phyloP scores from a whole-genome alignment of 176 grass and related monocot genomes.

The Zizania latifolia region DNA sequence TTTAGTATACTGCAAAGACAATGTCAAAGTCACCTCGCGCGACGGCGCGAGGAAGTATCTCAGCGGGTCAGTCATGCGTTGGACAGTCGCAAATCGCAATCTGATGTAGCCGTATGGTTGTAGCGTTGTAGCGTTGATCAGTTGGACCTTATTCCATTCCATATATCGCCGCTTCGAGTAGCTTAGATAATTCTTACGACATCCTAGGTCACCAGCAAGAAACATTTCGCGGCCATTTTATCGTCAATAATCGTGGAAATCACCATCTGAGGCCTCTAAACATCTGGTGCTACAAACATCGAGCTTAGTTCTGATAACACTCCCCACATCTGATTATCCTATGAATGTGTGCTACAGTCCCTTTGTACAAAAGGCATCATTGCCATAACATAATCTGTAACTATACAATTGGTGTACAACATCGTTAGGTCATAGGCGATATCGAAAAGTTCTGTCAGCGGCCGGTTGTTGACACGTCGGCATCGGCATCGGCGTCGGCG shows the following conservation, averaged over 20 bases:
- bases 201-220: background rate
- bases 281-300: background rate
- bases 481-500: too few species aligned
- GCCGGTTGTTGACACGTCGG: background rate
- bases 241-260: background rate
- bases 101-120: background rate
- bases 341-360: conserved; percentile 34
- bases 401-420: conserved; percentile 53
- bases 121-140: background rate
- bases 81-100: background rate
- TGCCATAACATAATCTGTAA: conserved; percentile 36
- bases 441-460: background rate
- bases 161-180: background rate
- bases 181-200: background rate
- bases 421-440: conserved; percentile 5
- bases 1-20: too few species aligned
- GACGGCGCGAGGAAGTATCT: too few species aligned
- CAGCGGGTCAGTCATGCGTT: background rate
- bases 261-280: background rate
- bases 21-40: too few species aligned
- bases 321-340: background rate
- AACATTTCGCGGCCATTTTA: background rate
- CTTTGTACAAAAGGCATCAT: conserved; percentile 36
- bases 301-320: background rate
- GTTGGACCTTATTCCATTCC: background rate